These are phyloP conservation scores for Nicotiana otophora DNA, from an alignment of 257 asterid species.

Conservation along the genomic window DNA sequence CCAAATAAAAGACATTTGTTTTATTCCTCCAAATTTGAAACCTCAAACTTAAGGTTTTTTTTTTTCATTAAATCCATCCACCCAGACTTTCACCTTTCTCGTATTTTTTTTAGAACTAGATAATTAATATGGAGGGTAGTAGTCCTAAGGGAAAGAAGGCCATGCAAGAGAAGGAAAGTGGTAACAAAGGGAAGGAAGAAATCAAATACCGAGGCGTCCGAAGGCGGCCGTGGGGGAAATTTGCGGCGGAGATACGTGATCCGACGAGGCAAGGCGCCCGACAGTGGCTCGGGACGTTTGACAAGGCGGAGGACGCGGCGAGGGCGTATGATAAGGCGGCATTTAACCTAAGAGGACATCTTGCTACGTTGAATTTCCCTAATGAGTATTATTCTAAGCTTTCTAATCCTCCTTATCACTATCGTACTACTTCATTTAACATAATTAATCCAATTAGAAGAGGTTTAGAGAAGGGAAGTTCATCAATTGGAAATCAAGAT, in stretches of 20 bases:
- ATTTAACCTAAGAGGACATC: conserved; percentile 15
- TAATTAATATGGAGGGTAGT: conserved; percentile 17
- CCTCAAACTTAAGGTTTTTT: not conserved
- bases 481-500: not conserved
- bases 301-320: conserved; percentile 14
- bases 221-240: conserved; percentile 16
- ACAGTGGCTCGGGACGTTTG: conserved; percentile 17
- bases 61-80: not conserved
- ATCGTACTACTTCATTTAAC: not conserved
- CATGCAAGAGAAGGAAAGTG: conserved; percentile 1
- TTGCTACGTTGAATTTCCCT: conserved; percentile 22
- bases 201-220: conserved; percentile 17
- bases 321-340: conserved; percentile 19
- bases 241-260: conserved; percentile 20
- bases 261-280: conserved; percentile 11
- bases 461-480: not conserved
- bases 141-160: not conserved
- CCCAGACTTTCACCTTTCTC: too few species aligned
- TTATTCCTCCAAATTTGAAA: not conserved
- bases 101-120: too few species aligned
- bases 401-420: conserved; percentile 3
- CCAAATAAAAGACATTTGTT: not conserved
- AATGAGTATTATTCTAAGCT: conserved; percentile 14
- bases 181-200: conserved; percentile 10
- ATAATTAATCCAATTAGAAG: not conserved